Evolutionary conservation across 192 early-diverging fungal genomes (phyloP).

Genomic region (Coemansia sp.): DNA sequence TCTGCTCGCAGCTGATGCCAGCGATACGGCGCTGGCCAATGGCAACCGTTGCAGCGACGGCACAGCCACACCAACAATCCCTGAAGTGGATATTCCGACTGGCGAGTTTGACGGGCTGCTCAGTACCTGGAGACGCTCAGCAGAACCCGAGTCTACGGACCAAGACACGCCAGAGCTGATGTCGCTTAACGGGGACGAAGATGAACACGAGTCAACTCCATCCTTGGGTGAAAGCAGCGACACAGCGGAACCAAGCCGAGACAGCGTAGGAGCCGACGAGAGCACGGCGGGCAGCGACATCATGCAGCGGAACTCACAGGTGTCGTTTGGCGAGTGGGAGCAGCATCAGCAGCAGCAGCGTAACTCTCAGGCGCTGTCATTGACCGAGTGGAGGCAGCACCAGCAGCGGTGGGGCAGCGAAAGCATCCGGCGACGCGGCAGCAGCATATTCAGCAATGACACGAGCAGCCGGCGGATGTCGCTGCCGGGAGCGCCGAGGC

Average conservation of each 20-base stretch:
- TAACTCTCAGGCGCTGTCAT: background rate
- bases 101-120: slow-evolving; percentile 35
- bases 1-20: slow-evolving; percentile 4
- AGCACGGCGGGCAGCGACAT: slow-evolving; percentile 13
- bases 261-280: slow-evolving; percentile 7
- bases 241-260: background rate
- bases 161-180: background rate
- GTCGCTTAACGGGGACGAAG: background rate
- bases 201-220: background rate
- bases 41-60: slow-evolving; percentile 4
- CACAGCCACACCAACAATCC: slow-evolving; percentile 13
- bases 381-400: background rate
- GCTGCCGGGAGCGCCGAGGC: slow-evolving; percentile 6
- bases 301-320: slow-evolving; percentile 6
- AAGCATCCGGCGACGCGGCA: slow-evolving; percentile 8
- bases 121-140: slow-evolving; percentile 36
- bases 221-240: background rate
- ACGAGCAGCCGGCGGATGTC: slow-evolving; percentile 8
- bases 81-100: slow-evolving; percentile 38
- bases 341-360: background rate
- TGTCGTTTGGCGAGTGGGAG: slow-evolving; percentile 1
- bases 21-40: background rate
- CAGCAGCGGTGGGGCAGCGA: background rate
- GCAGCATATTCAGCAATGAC: slow-evolving; percentile 16
- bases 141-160: background rate